Base-by-base conservation (phyloP, 495 filamentous ascomycete genomes). In the Xylaria bambusicola region DNA sequence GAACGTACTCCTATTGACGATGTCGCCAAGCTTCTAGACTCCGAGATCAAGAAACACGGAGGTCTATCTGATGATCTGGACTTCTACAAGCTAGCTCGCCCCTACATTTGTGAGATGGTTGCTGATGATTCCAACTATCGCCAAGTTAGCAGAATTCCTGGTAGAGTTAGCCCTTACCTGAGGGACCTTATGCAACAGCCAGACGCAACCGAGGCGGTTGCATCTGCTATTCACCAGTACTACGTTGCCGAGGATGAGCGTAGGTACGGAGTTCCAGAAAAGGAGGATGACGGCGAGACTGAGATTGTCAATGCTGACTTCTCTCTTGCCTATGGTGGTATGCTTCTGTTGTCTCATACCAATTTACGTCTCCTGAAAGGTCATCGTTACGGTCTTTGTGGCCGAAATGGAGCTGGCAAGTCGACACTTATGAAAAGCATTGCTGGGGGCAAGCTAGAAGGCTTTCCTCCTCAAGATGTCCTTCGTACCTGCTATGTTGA, bases 221-320 rank as follows among this genome's bases (percentile, higher is more conserved):
- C 84, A 23, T 76, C 82, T 26, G 84, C 82, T 6, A 72, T 96
- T 20, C 79, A 93, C 64, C 67, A 84, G 41, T 84, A 86, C 76
- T 96, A 87, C 67, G 68, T 91, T 27, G 86, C 85, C 8, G 92
- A 96, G 65, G 92, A 96, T 64, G 78, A 90, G 58, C 90, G 91
- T 71, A 93, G 91, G 72, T 96, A 82, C 66, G 93, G 93, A 60
- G 84, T 88, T 52, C 91, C 92, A 2, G 80, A 89, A 61, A 91
- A 90, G 72, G 89, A 89, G 56, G 89, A 96, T 64, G 88, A 94
- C 63, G 92, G 83, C 29, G 82, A 86, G 76, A 80, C 89, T 31
- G 94, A 97, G 71, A 97, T 99, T 66, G 94, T 99, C 67, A 97
- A 99, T 67, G 91, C 95, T 40, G 88, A 96, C 70, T 99, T 99